These are phyloP conservation scores for Silene uniflora DNA, from an alignment of 148 eudicot genomes.

Conservation along the genomic window DNA sequence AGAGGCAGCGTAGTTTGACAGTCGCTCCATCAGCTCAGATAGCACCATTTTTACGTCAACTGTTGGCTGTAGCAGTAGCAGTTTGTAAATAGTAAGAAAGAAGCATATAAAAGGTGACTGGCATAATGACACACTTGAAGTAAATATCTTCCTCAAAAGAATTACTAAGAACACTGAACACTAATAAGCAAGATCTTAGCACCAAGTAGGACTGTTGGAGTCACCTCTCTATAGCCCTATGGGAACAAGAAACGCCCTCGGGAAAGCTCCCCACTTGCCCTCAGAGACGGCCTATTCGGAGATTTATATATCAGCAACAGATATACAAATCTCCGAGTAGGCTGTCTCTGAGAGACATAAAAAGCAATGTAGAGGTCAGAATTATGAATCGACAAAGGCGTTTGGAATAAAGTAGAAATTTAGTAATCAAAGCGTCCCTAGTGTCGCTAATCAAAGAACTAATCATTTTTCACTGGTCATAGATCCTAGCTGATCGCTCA, in stretches of 20 bases:
- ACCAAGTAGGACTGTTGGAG: not conserved
- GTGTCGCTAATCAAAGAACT: not conserved
- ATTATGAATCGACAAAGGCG: not conserved
- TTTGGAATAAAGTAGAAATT: not conserved
- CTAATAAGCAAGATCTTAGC: not conserved
- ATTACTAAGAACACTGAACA: not conserved
- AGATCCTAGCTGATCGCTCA: not conserved
- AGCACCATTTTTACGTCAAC: constrained; percentile 90
- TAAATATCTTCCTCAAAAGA: not conserved
- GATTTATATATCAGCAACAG: not conserved
- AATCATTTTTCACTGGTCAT: not conserved
- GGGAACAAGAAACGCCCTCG: not conserved
- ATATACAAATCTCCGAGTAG: not conserved
- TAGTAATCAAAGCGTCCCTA: not conserved
- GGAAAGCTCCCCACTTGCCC: not conserved
- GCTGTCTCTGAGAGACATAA: not conserved
- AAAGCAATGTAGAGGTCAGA: not conserved
- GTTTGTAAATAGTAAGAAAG: constrained; percentile 11
- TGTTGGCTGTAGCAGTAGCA: constrained; percentile 56
- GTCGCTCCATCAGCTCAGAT: constrained; percentile 90
- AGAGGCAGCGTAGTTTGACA: constrained; percentile 91
- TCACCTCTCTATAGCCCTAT: not conserved
- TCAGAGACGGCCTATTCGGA: too few relatives aligned
- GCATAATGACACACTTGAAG: not conserved
- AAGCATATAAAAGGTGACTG: not conserved